Conservation (phyloP, 192 early-diverging fungal genomes). For the Backusella morwellensis region DNA sequence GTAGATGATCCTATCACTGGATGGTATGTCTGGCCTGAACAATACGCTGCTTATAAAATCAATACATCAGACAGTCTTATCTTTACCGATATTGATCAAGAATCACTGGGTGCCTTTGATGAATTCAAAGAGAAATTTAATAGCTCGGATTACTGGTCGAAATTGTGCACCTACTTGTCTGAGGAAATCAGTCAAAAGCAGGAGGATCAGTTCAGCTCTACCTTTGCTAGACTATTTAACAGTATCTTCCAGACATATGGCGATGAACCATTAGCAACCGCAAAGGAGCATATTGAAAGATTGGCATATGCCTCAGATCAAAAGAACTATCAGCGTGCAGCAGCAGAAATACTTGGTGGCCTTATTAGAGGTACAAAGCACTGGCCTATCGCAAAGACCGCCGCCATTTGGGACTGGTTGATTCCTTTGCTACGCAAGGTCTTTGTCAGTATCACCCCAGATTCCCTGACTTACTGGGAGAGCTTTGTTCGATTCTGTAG, state of each 20-base stretch:
- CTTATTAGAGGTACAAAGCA: slow-evolving; percentile 87
- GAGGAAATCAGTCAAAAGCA: slow-evolving; percentile 63
- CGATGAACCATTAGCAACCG: slow-evolving; percentile 47
- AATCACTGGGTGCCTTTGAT: slow-evolving; percentile 54
- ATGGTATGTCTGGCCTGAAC: slow-evolving; percentile 80
- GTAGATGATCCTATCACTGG: slow-evolving; percentile 65
- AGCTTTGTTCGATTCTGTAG: slow-evolving; percentile 59
- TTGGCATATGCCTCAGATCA: slow-evolving; percentile 58
- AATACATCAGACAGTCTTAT: slow-evolving; percentile 35
- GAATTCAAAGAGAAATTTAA: slow-evolving; percentile 53
- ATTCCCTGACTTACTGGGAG: slow-evolving; percentile 79
- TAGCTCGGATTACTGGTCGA: slow-evolving; percentile 65
- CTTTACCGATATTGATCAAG: slow-evolving; percentile 51
- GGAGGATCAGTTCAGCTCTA: slow-evolving; percentile 63
- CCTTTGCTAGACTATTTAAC: slow-evolving; percentile 62
- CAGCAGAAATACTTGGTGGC: slow-evolving; percentile 76
- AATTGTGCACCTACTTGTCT: slow-evolving; percentile 59
- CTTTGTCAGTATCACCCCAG: slow-evolving; percentile 66
- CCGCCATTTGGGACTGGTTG: slow-evolving; percentile 71
- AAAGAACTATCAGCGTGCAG: slow-evolving; percentile 79
- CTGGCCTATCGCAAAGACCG: slow-evolving; percentile 55
- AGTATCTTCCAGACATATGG: slow-evolving; percentile 67
- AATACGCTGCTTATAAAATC: slow-evolving; percentile 51
- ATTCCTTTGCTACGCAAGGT: slow-evolving; percentile 59
- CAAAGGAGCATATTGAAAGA: slow-evolving; percentile 54